Conservation (phyloP, 371 early-diverging fungal genomes). For the Circinella umbellata region DNA sequence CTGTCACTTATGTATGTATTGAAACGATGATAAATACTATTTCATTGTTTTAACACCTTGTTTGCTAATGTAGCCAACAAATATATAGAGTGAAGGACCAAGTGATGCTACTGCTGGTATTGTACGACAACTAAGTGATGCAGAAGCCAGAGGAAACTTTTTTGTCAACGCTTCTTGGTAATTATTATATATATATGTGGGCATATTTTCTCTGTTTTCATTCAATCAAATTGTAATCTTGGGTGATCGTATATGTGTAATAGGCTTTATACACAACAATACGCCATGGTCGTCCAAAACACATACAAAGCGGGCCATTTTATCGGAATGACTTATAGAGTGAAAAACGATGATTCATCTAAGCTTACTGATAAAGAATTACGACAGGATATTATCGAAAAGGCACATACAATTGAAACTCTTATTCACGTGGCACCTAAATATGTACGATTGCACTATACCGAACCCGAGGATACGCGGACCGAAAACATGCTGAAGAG, state of each 20-base stretch:
- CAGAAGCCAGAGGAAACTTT: slow-evolving; percentile 55
- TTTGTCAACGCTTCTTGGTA: slow-evolving; percentile 58
- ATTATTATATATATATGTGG: no score
- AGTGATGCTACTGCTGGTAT: slow-evolving; percentile 58
- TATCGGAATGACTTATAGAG: slow-evolving; percentile 61
- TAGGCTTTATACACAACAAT: slow-evolving; percentile 49
- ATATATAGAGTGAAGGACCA: slow-evolving; percentile 53
- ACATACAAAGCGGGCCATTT: slow-evolving; percentile 57
- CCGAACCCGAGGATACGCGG: slow-evolving; percentile 40
- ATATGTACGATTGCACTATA: slow-evolving; percentile 53
- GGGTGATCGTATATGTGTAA: no score
- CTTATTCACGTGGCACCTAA: slow-evolving; percentile 51
- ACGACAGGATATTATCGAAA: slow-evolving; percentile 47
- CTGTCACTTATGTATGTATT: slow-evolving; percentile 53
- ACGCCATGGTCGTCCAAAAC: slow-evolving; percentile 54
- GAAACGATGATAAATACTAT: neutral
- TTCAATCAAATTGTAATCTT: no score
- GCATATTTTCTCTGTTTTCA: no score
- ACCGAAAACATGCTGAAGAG: slow-evolving; percentile 43
- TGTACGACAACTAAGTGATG: slow-evolving; percentile 50
- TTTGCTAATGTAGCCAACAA: no score
- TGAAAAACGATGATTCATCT: slow-evolving; percentile 53
- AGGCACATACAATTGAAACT: slow-evolving; percentile 40
- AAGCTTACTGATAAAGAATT: slow-evolving; percentile 45
- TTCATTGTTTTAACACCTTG: neutral